Percentiles rank a stretch among this genome's conserved stretches.
Evolutionary conservation across 2,329 filamentous ascomycete species (phyloP).

Genomic region (Trichocomaceae sp.): DNA sequence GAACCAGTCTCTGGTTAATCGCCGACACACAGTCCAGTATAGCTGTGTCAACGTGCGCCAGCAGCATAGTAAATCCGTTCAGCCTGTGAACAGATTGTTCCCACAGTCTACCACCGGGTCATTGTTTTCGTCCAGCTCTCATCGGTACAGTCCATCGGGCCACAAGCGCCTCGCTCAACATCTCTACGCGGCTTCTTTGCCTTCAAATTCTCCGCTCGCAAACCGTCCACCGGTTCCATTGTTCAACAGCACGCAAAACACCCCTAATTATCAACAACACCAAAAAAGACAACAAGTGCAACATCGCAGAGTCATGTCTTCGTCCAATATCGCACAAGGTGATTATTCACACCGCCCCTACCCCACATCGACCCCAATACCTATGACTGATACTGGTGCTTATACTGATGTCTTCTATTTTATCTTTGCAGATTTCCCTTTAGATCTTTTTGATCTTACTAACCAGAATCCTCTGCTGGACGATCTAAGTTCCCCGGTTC

Average conservation of each 20-base stretch:
- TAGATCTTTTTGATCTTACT: slow-evolving; percentile 13
- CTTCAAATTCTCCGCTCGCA: slow-evolving; percentile 30
- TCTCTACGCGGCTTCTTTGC: slow-evolving; percentile 33
- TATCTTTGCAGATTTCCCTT: slow-evolving; percentile 7
- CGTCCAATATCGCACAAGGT: slow-evolving; percentile 35
- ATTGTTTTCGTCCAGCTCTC: slow-evolving; percentile 28
- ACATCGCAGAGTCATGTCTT: slow-evolving; percentile 35
- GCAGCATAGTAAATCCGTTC: slow-evolving; percentile 30
- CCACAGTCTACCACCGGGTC: slow-evolving; percentile 34
- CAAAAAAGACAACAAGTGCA: slow-evolving; percentile 12
- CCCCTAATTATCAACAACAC: slow-evolving; percentile 15
- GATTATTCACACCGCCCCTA: slow-evolving; percentile 21
- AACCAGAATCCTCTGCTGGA: slow-evolving; percentile 10
- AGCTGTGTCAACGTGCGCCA: slow-evolving; percentile 31
- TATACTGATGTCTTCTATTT: background rate
- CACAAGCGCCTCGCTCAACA: slow-evolving; percentile 25
- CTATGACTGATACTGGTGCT: slow-evolving; percentile 1
- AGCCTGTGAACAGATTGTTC: slow-evolving; percentile 33
- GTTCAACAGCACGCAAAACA: slow-evolving; percentile 27
- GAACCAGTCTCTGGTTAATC: slow-evolving; percentile 28
- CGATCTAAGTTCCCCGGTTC: slow-evolving; percentile 18
- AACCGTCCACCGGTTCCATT: slow-evolving; percentile 36
- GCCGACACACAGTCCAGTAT: slow-evolving; percentile 31
- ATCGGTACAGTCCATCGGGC: slow-evolving; percentile 30
- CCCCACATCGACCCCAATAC: slow-evolving; percentile 25